A percentile compares a stretch with the other conserved stretches of the same genome.
These are phyloP conservation scores for Metschnikowia arizonensis DNA, from an alignment of 805 yeast genomes.

Conservation along the genomic window DNA sequence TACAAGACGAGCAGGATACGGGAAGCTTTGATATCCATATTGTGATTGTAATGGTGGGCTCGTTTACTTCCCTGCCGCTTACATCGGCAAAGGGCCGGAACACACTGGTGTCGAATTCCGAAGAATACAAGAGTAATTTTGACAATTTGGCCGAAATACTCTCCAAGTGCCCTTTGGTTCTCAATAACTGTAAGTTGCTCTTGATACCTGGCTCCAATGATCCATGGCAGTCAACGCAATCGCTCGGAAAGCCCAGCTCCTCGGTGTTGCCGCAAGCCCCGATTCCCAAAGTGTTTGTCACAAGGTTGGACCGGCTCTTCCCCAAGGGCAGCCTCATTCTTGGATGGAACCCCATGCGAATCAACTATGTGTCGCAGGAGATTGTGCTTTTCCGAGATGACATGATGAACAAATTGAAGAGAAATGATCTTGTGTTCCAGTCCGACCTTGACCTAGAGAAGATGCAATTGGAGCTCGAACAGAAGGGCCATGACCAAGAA, in stretches of 20 bases:
- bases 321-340: slow-evolving; percentile 26
- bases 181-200: slow-evolving; percentile 52
- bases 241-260: slow-evolving; percentile 48
- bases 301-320: slow-evolving; percentile 53
- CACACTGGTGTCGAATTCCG: slow-evolving; percentile 47
- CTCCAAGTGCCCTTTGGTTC: slow-evolving; percentile 52
- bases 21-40: slow-evolving; percentile 43
- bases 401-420: slow-evolving; percentile 60
- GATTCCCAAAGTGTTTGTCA: slow-evolving; percentile 69
- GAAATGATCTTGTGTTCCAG: slow-evolving; percentile 61
- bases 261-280: slow-evolving; percentile 56
- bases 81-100: slow-evolving; percentile 50
- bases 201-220: slow-evolving; percentile 89
- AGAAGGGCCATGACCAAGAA: slow-evolving; percentile 21
- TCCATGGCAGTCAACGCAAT: slow-evolving; percentile 80
- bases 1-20: slow-evolving; percentile 33
- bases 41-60: slow-evolving; percentile 76
- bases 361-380: slow-evolving; percentile 81
- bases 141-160: slow-evolving; percentile 69
- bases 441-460: slow-evolving; percentile 30
- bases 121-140: slow-evolving; percentile 60
- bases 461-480: slow-evolving; percentile 20
- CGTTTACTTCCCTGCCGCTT: slow-evolving; percentile 67
- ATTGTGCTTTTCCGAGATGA: slow-evolving; percentile 73
- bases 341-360: slow-evolving; percentile 72